Conservation (phyloP, 2,329 filamentous ascomycete species). For the Albophoma yamanashiensis region DNA sequence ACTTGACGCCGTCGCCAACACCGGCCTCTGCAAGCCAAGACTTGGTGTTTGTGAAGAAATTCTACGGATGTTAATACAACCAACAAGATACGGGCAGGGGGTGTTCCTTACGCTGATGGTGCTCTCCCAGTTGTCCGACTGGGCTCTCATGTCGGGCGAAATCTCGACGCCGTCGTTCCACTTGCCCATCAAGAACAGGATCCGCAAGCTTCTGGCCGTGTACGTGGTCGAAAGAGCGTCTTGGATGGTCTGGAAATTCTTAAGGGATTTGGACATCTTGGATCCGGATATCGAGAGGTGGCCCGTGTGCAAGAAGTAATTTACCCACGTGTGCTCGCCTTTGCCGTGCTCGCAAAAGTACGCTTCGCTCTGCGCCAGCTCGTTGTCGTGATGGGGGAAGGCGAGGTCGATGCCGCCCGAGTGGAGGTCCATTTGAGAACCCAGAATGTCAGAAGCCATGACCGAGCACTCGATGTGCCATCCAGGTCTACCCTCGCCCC, state of each 20-base stretch:
- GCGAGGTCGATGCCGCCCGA: slow-evolving; percentile 85
- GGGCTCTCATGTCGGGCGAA: slow-evolving; percentile 67
- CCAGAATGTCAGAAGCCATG: slow-evolving; percentile 86
- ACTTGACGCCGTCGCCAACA: slow-evolving; percentile 21
- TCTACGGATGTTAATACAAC: slow-evolving; percentile 24
- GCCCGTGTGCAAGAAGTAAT: slow-evolving; percentile 94
- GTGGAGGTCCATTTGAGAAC: slow-evolving; percentile 80
- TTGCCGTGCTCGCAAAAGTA: slow-evolving; percentile 52
- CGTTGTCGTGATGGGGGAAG: slow-evolving; percentile 90
- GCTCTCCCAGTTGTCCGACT: slow-evolving; percentile 69
- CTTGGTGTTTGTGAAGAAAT: slow-evolving; percentile 49
- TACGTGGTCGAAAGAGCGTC: slow-evolving; percentile 63
- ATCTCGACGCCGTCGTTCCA: slow-evolving; percentile 94
- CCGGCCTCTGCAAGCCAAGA: slow-evolving; percentile 38
- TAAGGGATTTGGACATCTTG: slow-evolving; percentile 93
- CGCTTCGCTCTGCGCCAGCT: slow-evolving; percentile 83
- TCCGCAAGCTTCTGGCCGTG: slow-evolving; percentile 68
- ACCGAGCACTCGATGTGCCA: slow-evolving; percentile 98
- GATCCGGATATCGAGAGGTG: slow-evolving; percentile 75
- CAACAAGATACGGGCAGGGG: neutral
- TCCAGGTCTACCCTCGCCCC: slow-evolving; percentile 79
- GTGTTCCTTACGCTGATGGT: slow-evolving; percentile 49
- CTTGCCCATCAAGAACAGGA: slow-evolving; percentile 76
- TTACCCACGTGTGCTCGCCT: slow-evolving; percentile 68
- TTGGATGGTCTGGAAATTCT: slow-evolving; percentile 91